A percentile compares a stretch with the other conserved stretches of the same genome.
phyloP scores from a whole-genome alignment of 1,139 yeast species.

The Schizosaccharomyces versatilis region DNA sequence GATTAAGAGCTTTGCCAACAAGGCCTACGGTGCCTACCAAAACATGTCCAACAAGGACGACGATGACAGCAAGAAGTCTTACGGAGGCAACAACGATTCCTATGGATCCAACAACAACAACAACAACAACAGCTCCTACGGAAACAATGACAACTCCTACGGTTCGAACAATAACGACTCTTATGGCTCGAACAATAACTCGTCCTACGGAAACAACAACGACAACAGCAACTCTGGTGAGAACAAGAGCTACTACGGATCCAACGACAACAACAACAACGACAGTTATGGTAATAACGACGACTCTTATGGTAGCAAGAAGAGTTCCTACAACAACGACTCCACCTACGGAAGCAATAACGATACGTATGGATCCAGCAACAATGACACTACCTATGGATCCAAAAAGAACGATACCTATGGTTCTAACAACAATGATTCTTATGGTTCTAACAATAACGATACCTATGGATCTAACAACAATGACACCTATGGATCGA shows the following conservation, averaged over 20 bases:
- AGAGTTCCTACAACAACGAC: background rate
- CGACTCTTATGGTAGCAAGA: background rate
- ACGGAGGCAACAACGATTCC: too few species aligned
- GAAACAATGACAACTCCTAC: too few species aligned
- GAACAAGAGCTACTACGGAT: background rate
- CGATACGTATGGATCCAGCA: background rate
- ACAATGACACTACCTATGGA: background rate
- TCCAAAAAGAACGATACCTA: background rate
- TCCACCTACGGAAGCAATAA: background rate
- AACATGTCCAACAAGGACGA: background rate
- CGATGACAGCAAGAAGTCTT: too few species aligned
- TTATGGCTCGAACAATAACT: background rate
- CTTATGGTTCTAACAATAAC: background rate
- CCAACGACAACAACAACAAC: background rate
- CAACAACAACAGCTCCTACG: too few species aligned
- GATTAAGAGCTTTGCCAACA: background rate
- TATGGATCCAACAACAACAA: too few species aligned
- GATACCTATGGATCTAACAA: background rate
- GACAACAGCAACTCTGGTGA: background rate
- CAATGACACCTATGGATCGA: background rate
- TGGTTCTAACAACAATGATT: background rate
- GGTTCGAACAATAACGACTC: background rate
- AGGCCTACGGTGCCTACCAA: conserved; percentile 1
- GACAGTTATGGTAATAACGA: background rate
- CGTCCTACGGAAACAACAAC: background rate